Evolutionary conservation across 331 rosid genomes (phyloP).

Genomic region (Acacia pycnantha): DNA sequence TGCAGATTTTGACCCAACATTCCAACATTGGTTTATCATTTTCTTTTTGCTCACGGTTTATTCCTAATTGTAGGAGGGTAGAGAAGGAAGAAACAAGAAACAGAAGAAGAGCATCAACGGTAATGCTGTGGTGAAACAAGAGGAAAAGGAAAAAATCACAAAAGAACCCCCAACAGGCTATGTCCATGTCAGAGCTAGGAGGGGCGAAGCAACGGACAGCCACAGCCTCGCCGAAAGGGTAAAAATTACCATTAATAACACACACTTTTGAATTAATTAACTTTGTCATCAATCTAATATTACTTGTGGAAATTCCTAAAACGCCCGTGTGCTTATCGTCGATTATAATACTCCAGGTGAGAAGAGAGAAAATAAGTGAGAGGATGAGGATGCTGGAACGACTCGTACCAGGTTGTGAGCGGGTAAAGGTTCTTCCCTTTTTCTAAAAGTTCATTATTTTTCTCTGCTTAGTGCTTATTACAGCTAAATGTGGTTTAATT

Average conservation of each 20-base stretch:
- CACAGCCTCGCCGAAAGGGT: conserved; percentile 18
- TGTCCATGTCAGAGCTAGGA: conserved; percentile 1
- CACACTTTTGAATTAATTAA: neutral
- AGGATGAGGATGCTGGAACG: conserved; percentile 82
- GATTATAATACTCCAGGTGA: conserved; percentile 46
- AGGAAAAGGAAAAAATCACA: neutral
- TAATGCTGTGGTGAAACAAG: neutral
- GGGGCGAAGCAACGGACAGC: neutral
- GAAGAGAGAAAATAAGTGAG: conserved; percentile 94
- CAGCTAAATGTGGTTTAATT: conserved; percentile 42
- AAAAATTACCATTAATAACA: neutral
- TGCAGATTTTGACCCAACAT: neutral
- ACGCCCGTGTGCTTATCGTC: neutral
- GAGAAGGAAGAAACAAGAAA: neutral
- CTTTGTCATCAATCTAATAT: neutral
- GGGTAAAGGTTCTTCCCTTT: conserved; percentile 36
- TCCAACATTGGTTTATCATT: neutral
- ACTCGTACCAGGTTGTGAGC: conserved; percentile 96
- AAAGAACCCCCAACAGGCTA: neutral
- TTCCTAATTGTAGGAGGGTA: neutral
- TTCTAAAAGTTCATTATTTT: neutral
- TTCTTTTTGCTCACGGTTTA: too few relatives aligned
- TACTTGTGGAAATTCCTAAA: neutral
- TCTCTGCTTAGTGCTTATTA: conserved; percentile 37
- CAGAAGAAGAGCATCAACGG: neutral